Conservation (phyloP, 108 stramenopile species). For the Nannochloropsis salina region DNA sequence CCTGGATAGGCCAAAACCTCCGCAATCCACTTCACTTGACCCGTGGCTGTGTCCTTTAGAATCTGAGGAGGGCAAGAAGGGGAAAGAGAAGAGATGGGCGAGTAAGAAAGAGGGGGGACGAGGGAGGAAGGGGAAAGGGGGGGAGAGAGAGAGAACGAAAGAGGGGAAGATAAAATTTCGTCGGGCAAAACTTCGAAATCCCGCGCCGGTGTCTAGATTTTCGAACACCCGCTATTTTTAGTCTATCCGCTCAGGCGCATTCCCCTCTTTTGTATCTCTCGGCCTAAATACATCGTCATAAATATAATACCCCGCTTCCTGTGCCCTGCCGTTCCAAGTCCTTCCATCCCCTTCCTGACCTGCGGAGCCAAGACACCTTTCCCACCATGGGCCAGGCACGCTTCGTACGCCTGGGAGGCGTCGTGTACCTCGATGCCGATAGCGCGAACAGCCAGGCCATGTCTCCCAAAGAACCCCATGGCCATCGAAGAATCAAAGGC, state of each 20-base stretch:
- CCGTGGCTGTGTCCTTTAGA: background rate
- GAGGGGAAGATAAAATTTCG: background rate
- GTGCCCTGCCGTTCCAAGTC: background rate
- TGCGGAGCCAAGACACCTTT: slow-evolving; percentile 38
- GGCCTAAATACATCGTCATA: background rate
- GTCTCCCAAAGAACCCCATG: slow-evolving; percentile 40
- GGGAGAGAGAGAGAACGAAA: background rate
- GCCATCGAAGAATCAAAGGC: slow-evolving; percentile 39
- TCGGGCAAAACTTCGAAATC: no score
- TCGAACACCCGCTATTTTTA: no score
- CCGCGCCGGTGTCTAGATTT: no score
- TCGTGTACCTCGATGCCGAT: slow-evolving; percentile 53
- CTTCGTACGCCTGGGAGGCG: slow-evolving; percentile 47
- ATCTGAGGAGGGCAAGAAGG: background rate
- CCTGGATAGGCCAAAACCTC: slow-evolving; percentile 40
- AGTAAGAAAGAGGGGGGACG: background rate
- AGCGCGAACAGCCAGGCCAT: slow-evolving; percentile 47
- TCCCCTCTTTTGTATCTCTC: background rate
- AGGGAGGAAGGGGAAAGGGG: background rate
- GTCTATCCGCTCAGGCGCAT: background rate
- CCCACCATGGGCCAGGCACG: slow-evolving; percentile 37
- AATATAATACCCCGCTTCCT: background rate
- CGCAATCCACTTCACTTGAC: slow-evolving; percentile 34
- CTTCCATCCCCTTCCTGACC: slow-evolving; percentile 7
- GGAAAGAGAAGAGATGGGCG: no score